phyloP scores from a whole-genome alignment of 169 alveolate genomes.

The Plasmodium gaboni region DNA sequence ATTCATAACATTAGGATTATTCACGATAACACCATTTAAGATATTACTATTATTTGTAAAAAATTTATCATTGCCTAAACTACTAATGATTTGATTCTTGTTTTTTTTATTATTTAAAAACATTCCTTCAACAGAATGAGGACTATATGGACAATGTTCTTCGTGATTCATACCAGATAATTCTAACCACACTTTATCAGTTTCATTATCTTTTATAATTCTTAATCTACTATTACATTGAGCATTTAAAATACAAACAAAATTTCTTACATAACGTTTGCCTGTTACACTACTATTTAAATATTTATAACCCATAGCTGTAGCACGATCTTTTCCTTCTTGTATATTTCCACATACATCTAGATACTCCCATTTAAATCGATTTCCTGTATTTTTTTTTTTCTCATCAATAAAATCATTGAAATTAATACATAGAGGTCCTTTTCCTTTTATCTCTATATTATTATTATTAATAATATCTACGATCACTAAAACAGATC shows the following conservation, averaged over 20 bases:
- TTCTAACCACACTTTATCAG: constrained; percentile 27
- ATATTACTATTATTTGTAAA: neutral
- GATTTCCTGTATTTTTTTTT: neutral
- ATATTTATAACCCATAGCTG: constrained; percentile 48
- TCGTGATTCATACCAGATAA: constrained; percentile 27
- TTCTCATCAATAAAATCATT: constrained; percentile 11
- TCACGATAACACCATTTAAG: neutral
- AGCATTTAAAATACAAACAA: constrained; percentile 21
- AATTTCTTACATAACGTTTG: constrained; percentile 43
- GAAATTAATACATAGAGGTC: constrained; percentile 15
- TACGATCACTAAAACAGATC: neutral
- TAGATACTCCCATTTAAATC: constrained; percentile 24
- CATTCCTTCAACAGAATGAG: neutral
- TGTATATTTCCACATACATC: constrained; percentile 16
- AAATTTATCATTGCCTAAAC: neutral
- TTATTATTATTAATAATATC: neutral
- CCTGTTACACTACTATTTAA: constrained; percentile 39
- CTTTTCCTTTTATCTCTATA: constrained; percentile 18
- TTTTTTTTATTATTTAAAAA: neutral
- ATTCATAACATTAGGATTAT: too few species aligned
- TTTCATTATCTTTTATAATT: constrained; percentile 8
- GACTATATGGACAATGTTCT: constrained; percentile 15
- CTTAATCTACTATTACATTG: constrained; percentile 41
- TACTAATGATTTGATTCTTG: neutral
- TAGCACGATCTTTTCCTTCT: constrained; percentile 24